Percentiles rank a stretch among this genome's conserved stretches.
These are phyloP conservation scores for Myxozyma neotropica DNA, from an alignment of 805 yeast species.

Conservation along the genomic window DNA sequence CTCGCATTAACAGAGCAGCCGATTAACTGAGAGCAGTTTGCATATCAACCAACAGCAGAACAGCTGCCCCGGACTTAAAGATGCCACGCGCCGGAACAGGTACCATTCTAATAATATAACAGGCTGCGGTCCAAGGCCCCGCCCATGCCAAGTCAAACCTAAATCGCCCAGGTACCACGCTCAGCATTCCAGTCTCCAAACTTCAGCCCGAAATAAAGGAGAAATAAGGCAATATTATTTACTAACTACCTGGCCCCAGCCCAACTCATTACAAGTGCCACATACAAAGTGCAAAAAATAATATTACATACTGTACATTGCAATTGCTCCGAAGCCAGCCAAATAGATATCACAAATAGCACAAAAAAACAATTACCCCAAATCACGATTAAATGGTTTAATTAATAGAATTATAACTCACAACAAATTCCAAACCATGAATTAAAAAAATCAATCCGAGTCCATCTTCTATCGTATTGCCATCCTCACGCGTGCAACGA, in stretches of 20 bases:
- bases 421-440: neutral
- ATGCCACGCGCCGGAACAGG: no score
- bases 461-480: neutral
- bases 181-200: neutral
- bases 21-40: no score
- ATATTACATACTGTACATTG: neutral
- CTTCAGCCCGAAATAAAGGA: neutral
- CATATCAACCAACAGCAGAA: no score
- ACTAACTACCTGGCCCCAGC: no score
- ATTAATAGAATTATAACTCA: neutral
- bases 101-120: no score
- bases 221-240: no score
- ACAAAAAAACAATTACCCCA: neutral
- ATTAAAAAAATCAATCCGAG: no score
- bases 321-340: slow-evolving; percentile 2
- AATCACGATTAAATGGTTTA: neutral
- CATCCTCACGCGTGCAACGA: neutral
- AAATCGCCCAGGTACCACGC: no score
- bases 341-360: slow-evolving; percentile 3
- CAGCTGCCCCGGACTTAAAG: no score
- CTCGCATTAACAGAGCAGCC: no score
- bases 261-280: neutral
- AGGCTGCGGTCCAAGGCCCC: no score
- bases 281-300: neutral
- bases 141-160: no score